Evolutionary conservation across 768 basidiomycete genomes (phyloP), one percentile per base, ranked within the genome.

Genomic region (Pisolithus marmoratus): DNA sequence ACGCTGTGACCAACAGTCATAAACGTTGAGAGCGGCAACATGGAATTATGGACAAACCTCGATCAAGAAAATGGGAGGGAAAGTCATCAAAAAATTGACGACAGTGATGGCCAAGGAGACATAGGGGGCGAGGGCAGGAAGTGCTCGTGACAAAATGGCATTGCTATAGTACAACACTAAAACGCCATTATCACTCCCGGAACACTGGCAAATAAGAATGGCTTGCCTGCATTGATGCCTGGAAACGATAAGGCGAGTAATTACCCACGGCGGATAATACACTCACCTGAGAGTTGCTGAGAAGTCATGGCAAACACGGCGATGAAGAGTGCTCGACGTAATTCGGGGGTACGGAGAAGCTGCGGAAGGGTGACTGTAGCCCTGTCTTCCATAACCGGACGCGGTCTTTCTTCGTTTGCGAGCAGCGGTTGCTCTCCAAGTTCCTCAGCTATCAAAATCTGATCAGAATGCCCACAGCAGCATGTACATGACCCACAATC

Each of bases 161-260:
- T 91, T 94, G 69, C 87, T 90, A 70, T 94, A 95, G 66, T 93
- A 95, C 50, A 95, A 75, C 24, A 95, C 93, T 85, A 63, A 24
- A 26, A 52, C 27, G 26, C 22, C 22, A 57, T 52, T 52, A 49
- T 36, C 45, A 19, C 14, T 47, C 9, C 24, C 5, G 22, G 42
- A 31, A 26, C 23, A 8, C 9, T 38, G 46, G 46, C 20, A 29
- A 40, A 54, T 4, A 26, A 15, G 14, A 45, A 38, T n/a, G 23
- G 42, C 59, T 58, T 56, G 81, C 85, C 79, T 61, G 86, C 87
- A 64, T 90, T 91, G 61, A 90, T 84, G 17, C 89, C 88, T 87
- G 50, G 46, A 9, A 6, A 42, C 31, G 47, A 50, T 4, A 34
- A 12, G 34, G 46, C 58, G 3, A 63, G 50, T 53, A 29, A 22